Evolutionary conservation across 345 rosid species (phyloP), one percentile per base, ranked within the genome.

Genomic region (Boechera divaricarpa): DNA sequence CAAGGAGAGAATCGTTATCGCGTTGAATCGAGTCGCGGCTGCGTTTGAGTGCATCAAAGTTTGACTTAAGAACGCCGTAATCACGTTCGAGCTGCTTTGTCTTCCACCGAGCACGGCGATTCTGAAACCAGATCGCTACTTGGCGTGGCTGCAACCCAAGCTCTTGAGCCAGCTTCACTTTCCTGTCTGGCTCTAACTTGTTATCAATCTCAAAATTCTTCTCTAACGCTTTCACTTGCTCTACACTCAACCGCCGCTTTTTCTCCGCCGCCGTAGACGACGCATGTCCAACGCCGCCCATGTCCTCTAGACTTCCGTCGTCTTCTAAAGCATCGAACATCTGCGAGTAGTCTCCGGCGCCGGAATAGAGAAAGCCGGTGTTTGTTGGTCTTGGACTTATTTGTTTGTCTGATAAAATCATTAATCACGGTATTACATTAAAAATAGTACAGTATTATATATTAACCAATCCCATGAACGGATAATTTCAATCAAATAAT

Each of bases 61-160:
- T 84, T 72, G 86, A 52, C 72, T 92, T 88, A 3, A 92, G 89
- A 63, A 78, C 69, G 12, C 83, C 86, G 7, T 87, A 92, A 64
- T 92, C 97, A 65, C 91, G 82, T 75, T 92, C 93, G 33, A 92
- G 81, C 53, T 92, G 96, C 82, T 92, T 92, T 74, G 96, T 90
- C 75, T 92, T 92, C 96, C 97, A 92, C 4, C 97, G 80, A 9
- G 97, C 97, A 36, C 97, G 91, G 38, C 95, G 90, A 83, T 91
- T 91, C 53, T 92, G 97, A 81, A 90, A 92, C 97, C 97, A 92
- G 29, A 92, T 90, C 16, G 97, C 97, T 0, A 92, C 93, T 76
- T 92, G 97, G 18, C 97, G 83, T 0, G 97, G 97, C 41, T 92
- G 96, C 76, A 92, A 52, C 2, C 85, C 91, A n/a, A 92, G 89